Percentiles rank a stretch among this genome's conserved stretches.
These are phyloP conservation scores for Fusarium sp. DNA, from an alignment of 2,329 filamentous ascomycete species.

Conservation along the genomic window DNA sequence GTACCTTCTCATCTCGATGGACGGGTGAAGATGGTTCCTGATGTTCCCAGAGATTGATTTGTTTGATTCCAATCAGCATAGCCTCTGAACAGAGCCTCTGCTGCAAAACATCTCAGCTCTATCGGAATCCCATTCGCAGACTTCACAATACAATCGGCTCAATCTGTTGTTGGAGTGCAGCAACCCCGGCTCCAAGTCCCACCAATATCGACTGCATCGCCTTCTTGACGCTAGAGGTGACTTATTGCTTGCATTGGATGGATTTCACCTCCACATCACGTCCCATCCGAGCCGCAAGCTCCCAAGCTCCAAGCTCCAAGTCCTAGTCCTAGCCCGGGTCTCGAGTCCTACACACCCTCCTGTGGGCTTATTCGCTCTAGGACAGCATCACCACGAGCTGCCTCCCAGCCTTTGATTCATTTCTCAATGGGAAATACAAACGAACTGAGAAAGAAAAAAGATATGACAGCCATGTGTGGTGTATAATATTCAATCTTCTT, in stretches of 20 bases:
- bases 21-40: neutral
- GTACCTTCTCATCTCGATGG: neutral
- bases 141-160: neutral
- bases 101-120: neutral
- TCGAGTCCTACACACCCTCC: constrained; percentile 48
- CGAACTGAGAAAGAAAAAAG: constrained; percentile 8
- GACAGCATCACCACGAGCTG: constrained; percentile 42
- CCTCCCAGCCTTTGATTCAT: constrained; percentile 39
- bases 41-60: neutral
- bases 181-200: constrained; percentile 3
- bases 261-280: constrained; percentile 14
- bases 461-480: constrained; percentile 42
- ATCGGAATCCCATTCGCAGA: neutral
- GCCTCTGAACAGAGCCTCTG: neutral
- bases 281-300: constrained; percentile 40
- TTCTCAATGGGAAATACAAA: constrained; percentile 35
- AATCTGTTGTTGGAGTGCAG: neutral
- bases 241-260: constrained; percentile 22
- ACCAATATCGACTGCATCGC: constrained; percentile 1
- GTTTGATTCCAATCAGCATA: neutral
- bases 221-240: neutral
- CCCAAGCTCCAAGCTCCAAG: constrained; percentile 36
- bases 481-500: constrained; percentile 28
- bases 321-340: constrained; percentile 45
- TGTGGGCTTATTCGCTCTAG: constrained; percentile 45